Percentiles rank a stretch among this genome's conserved stretches.
phyloP scores from a whole-genome alignment of 345 rosid genomes.

The Trapa incisa region DNA sequence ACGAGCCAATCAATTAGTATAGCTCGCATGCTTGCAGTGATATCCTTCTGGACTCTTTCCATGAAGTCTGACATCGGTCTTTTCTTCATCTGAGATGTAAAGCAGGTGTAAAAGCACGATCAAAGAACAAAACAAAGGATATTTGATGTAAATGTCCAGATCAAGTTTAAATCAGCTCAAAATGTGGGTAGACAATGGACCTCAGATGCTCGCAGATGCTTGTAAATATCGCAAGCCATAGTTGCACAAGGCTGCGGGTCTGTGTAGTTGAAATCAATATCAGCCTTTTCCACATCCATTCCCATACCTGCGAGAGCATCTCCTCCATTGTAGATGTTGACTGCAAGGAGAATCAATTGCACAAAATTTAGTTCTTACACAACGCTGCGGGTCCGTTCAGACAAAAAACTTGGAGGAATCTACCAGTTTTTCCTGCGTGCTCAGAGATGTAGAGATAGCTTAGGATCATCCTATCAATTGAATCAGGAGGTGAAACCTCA shows the following conservation, averaged over 20 bases:
- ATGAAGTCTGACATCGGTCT: conserved; percentile 67
- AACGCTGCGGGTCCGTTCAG: too few relatives aligned
- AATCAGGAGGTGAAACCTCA: conserved; percentile 36
- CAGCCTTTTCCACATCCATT: conserved; percentile 29
- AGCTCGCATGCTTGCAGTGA: conserved; percentile 73
- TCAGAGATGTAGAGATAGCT: conserved; percentile 68
- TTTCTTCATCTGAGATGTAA: conserved; percentile 47
- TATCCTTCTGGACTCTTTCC: conserved; percentile 76
- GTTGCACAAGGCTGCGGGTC: conserved; percentile 87
- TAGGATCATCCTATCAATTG: conserved; percentile 54
- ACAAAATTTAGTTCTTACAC: not conserved
- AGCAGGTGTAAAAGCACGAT: too few relatives aligned
- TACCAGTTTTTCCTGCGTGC: conserved; percentile 32
- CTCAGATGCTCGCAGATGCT: conserved; percentile 63
- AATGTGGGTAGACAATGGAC: conserved; percentile 15
- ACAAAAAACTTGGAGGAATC: not conserved
- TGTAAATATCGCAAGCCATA: conserved; percentile 43
- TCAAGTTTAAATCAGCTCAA: not conserved
- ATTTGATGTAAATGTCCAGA: not conserved
- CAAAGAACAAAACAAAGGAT: not conserved
- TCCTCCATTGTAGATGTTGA: conserved; percentile 50
- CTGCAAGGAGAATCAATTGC: conserved; percentile 23
- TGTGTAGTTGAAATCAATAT: conserved; percentile 39
- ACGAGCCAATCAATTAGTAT: conserved; percentile 92
- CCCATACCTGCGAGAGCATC: conserved; percentile 39